These are phyloP conservation scores for Cladosporium sp. DNA, from an alignment of 2,329 filamentous ascomycete genomes.

Conservation along the genomic window DNA sequence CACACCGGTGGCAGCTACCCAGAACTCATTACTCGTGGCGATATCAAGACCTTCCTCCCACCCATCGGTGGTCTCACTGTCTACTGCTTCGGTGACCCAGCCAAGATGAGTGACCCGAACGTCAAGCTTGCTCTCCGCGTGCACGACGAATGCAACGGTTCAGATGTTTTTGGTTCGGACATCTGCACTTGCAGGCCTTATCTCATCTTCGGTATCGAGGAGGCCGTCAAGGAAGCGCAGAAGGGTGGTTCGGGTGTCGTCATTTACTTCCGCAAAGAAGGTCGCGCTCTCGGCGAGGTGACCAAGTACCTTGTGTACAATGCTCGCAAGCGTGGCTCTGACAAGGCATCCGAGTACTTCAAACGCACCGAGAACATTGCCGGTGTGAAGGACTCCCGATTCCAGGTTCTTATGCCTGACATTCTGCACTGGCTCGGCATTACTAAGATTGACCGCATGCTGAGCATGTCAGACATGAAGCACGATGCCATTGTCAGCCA, in stretches of 20 bases:
- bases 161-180: constrained; percentile 95
- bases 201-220: constrained; percentile 93
- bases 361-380: constrained; percentile 97
- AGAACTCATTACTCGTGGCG: constrained; percentile 89
- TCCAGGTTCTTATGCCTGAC: constrained; percentile 91
- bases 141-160: constrained; percentile 89
- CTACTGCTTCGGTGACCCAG: constrained; percentile 94
- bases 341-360: constrained; percentile 88
- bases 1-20: constrained; percentile 95
- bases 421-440: constrained; percentile 98
- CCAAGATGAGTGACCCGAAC: constrained; percentile 87
- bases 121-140: constrained; percentile 80
- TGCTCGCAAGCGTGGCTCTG: constrained; percentile 74
- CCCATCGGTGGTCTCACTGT: constrained; percentile 95
- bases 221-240: constrained; percentile 96
- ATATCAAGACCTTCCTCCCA: constrained; percentile 93
- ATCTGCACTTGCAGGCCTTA: constrained; percentile 97
- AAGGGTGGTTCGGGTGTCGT: constrained; percentile 91
- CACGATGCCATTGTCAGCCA: constrained; percentile 84
- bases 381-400: constrained; percentile 93
- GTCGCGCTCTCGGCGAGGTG: constrained; percentile 89
- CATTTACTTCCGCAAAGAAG: constrained; percentile 98
- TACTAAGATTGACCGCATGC: constrained; percentile 96
- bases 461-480: constrained; percentile 98
- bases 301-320: constrained; percentile 87